Evolutionary conservation across 345 rosid genomes (phyloP).

Genomic region (Salix exigua): DNA sequence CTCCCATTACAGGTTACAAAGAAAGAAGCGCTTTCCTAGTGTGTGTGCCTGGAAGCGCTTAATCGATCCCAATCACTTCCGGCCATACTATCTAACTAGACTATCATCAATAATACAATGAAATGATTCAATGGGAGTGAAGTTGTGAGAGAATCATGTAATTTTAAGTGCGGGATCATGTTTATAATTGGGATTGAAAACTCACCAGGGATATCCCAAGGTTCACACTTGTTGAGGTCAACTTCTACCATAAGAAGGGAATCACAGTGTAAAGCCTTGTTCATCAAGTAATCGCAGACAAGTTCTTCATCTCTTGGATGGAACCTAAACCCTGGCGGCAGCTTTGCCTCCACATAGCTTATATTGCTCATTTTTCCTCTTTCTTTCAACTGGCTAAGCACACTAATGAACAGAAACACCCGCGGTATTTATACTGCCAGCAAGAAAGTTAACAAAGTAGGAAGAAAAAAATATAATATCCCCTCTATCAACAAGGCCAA

Average conservation of each 20-base stretch:
- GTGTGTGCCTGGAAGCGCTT: neutral
- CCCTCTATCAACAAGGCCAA: neutral
- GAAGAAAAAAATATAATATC: neutral
- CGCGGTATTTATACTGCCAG: neutral
- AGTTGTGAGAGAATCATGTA: neutral
- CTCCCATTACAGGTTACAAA: neutral
- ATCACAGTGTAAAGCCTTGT: conserved; percentile 33
- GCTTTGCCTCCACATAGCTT: conserved; percentile 36
- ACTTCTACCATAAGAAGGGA: conserved; percentile 59
- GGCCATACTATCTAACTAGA: neutral
- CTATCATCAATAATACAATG: neutral
- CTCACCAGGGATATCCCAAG: conserved; percentile 94
- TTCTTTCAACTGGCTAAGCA: neutral
- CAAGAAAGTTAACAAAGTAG: neutral
- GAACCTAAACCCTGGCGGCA: conserved; percentile 92
- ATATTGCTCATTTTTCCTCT: conserved; percentile 17
- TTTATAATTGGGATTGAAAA: neutral
- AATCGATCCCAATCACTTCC: too few relatives aligned
- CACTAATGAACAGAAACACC: neutral
- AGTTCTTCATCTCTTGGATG: conserved; percentile 91
- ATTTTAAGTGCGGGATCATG: neutral
- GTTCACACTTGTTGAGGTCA: conserved; percentile 92
- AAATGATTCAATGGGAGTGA: neutral
- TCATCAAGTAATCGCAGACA: conserved; percentile 78
- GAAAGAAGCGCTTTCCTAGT: neutral